A percentile compares a stretch with the other conserved stretches of the same genome.
Conservation (phyloP, 164 flowering plant genomes). For the Houttuynia cordata region DNA sequence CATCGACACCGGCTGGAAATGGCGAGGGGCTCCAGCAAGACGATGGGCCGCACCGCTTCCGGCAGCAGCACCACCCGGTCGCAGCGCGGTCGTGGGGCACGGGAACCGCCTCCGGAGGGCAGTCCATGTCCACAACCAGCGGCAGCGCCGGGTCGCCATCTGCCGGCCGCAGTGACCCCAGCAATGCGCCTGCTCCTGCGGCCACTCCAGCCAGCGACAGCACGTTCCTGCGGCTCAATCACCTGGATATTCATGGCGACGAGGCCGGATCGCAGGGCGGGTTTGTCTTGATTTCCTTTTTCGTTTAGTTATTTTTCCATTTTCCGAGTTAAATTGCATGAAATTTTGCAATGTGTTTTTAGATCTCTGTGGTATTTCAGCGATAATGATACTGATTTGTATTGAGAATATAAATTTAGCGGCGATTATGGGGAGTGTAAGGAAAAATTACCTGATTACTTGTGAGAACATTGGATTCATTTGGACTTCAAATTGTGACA, state of each 20-base stretch:
- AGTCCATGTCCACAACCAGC: constrained; percentile 76
- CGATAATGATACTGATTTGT: too few relatives aligned
- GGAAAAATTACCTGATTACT: too few relatives aligned
- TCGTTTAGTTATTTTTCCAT: neutral
- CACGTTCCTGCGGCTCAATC: constrained; percentile 43
- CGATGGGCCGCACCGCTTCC: neutral
- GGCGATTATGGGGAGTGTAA: too few relatives aligned
- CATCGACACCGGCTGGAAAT: too few relatives aligned
- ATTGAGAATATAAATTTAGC: too few relatives aligned
- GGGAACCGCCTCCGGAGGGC: constrained; percentile 38
- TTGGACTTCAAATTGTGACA: too few relatives aligned
- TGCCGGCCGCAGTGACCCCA: constrained; percentile 4
- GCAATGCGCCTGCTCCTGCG: constrained; percentile 58
- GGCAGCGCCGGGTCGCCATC: constrained; percentile 82
- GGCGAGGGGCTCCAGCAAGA: neutral
- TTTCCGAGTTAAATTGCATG: neutral
- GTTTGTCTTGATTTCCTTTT: neutral
- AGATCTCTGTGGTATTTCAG: too few relatives aligned
- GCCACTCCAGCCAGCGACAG: constrained; percentile 59
- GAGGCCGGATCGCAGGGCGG: constrained; percentile 59
- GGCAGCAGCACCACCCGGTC: neutral
- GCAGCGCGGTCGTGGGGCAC: constrained; percentile 55
- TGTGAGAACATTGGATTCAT: too few relatives aligned
- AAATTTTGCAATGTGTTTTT: neutral
- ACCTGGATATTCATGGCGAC: constrained; percentile 66